These are phyloP conservation scores for Imleria badia DNA, from an alignment of 768 basidiomycete species.

Conservation along the genomic window DNA sequence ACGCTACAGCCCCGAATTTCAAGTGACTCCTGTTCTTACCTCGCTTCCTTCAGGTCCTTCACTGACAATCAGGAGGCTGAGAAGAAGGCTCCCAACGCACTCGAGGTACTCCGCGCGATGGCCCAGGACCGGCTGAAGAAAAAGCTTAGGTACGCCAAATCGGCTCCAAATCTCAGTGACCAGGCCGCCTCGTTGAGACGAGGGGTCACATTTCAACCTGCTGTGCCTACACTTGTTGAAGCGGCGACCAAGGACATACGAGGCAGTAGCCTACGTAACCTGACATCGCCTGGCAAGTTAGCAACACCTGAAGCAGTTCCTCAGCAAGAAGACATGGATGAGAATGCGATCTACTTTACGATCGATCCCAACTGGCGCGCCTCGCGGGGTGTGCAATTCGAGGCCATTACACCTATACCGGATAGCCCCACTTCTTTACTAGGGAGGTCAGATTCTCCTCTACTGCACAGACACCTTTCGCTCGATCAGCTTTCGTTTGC, in stretches of 20 bases:
- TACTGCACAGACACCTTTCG: conserved; percentile 22
- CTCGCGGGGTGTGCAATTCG: conserved; percentile 21
- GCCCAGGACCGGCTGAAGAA: conserved; percentile 21
- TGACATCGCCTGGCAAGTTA: background rate
- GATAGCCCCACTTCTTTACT: background rate
- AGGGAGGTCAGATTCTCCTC: conserved; percentile 24
- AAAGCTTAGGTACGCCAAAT: conserved; percentile 22
- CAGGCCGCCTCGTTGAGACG: background rate
- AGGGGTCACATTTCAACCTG: background rate
- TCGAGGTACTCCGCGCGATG: conserved; percentile 10
- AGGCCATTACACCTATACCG: conserved; percentile 27
- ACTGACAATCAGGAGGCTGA: conserved; percentile 5
- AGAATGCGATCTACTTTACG: conserved; percentile 29
- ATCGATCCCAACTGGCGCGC: conserved; percentile 23
- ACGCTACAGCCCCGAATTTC: background rate
- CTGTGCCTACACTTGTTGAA: background rate
- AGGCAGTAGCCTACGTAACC: background rate
- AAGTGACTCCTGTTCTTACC: background rate
- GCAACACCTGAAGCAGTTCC: background rate
- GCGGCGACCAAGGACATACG: background rate
- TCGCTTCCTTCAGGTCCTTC: conserved; percentile 9
- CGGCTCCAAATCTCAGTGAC: conserved; percentile 23
- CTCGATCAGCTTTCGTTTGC: conserved; percentile 15
- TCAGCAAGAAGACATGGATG: conserved; percentile 15
- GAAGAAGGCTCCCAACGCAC: conserved; percentile 3